phyloP scores from a whole-genome alignment of 495 filamentous ascomycete species.

The Parathielavia hyrcaniae region DNA sequence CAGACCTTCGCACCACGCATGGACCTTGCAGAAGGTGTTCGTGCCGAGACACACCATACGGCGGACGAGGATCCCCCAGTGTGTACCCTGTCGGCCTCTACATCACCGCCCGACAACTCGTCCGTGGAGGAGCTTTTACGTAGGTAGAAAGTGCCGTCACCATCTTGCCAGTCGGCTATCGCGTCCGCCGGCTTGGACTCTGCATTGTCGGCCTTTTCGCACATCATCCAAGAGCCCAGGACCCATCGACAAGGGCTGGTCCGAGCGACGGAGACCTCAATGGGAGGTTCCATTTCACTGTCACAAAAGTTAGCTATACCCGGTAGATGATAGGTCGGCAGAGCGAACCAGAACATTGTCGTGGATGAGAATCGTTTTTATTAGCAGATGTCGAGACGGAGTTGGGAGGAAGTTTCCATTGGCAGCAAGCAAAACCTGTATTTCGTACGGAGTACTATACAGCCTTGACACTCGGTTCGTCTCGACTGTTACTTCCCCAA shows the following conservation, averaged over 20 bases:
- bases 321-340: neutral
- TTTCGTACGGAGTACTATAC: no score
- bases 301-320: neutral
- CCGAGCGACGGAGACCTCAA: neutral
- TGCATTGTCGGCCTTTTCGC: constrained; percentile 2
- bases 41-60: constrained; percentile 3
- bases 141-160: constrained; percentile 3
- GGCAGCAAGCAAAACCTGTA: no score
- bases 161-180: constrained; percentile 9
- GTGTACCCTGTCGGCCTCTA: neutral
- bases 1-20: constrained; percentile 3
- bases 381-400: neutral
- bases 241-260: neutral
- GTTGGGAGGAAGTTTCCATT: no score
- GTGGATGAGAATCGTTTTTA: neutral
- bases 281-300: constrained; percentile 7
- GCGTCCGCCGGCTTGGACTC: neutral
- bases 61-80: neutral
- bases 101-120: neutral
- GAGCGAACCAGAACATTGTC: constrained; percentile 6
- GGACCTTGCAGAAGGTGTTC: constrained; percentile 1
- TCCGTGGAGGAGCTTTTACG: neutral
- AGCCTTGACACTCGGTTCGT: no score
- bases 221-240: constrained; percentile 2
- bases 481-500: no score